phyloP scores from a whole-genome alignment of 495 filamentous ascomycete species.

The Clavariopsis aquatica region DNA sequence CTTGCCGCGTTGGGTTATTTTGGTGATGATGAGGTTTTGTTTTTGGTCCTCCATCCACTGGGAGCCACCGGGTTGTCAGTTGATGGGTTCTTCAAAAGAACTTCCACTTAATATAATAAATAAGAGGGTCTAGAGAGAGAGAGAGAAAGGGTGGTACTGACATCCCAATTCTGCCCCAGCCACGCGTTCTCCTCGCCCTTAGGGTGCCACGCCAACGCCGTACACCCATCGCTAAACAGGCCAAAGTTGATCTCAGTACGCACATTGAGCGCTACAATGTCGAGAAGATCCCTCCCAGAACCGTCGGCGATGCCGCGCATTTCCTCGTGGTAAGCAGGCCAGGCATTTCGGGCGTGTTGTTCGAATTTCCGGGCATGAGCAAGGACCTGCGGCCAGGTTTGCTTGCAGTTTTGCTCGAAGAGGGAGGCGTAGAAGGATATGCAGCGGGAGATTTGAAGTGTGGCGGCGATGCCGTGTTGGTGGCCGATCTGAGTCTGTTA shows the following conservation, averaged over 20 bases:
- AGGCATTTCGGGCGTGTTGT: slow-evolving; percentile 53
- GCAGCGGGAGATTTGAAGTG: slow-evolving; percentile 49
- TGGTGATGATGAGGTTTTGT: slow-evolving; percentile 57
- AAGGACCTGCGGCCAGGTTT: slow-evolving; percentile 55
- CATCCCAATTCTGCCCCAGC: slow-evolving; percentile 70
- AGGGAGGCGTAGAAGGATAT: slow-evolving; percentile 56
- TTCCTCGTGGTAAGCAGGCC: slow-evolving; percentile 30
- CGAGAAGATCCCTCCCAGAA: slow-evolving; percentile 52
- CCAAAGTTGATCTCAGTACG: slow-evolving; percentile 69
- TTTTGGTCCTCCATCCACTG: slow-evolving; percentile 38
- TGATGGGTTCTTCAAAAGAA: slow-evolving; percentile 5
- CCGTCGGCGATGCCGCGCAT: slow-evolving; percentile 60
- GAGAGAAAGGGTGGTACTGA: slow-evolving; percentile 8
- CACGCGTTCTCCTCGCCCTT: slow-evolving; percentile 42
- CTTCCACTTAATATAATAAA: too few species aligned
- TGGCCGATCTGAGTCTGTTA: slow-evolving; percentile 52
- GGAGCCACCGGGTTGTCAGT: too few species aligned
- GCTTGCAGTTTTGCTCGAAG: slow-evolving; percentile 52
- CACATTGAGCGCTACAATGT: slow-evolving; percentile 67
- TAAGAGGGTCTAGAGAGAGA: neutral
- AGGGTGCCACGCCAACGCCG: slow-evolving; percentile 57
- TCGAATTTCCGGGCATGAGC: slow-evolving; percentile 52
- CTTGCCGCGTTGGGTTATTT: slow-evolving; percentile 52
- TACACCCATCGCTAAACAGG: slow-evolving; percentile 65
- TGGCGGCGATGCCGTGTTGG: slow-evolving; percentile 55